Evolutionary conservation across 1,139 yeast genomes (phyloP), one percentile per base, ranked within the genome.

Genomic region (Saccharomyces hybrid): DNA sequence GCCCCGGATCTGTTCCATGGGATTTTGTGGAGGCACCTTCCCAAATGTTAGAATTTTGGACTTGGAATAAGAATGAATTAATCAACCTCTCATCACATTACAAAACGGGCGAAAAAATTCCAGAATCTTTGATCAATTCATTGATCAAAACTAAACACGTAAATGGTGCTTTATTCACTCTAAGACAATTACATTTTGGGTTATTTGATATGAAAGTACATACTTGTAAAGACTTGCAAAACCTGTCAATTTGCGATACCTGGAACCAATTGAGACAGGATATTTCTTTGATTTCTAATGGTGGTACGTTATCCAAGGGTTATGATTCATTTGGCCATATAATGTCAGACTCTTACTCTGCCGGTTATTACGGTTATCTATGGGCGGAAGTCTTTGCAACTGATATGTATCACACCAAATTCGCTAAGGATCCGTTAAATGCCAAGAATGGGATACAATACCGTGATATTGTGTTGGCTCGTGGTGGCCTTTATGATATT

Each of bases 11-110:
- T 48, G 91, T 85, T 26, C 83, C 86, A 49, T 77, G 93, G 77
- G 96, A 88, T 72, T 88, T 88, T 71, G 95, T 88, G 51, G 96
- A 88, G 70, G 88, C 93, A 47, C 96, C 96, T 27, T 87, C 95
- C 1, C 96, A 88, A 72, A 82, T 88, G 85, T 76, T 88, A 61
- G 96, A 88, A 69, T 86, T 83, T 71, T 88, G 95, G 90, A 84
- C 91, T 41, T 88, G 96, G 96, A 79, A 84, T 54, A 78, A 76
- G 56, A 71, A 77, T 47, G 84, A 83, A 68, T 73, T 88, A 59
- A 78, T 75, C 62, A 66, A 69, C 11, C 72, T 88, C 51, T 84
- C 93, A 0, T 75, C 79, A 27, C 96, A 88, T 68, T 87, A 85
- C 66, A 73, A 78, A 58, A 76, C 84, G 3, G 81, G 82, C 28